These are phyloP conservation scores for Candida anglica DNA, from an alignment of 805 yeast species.

Conservation along the genomic window DNA sequence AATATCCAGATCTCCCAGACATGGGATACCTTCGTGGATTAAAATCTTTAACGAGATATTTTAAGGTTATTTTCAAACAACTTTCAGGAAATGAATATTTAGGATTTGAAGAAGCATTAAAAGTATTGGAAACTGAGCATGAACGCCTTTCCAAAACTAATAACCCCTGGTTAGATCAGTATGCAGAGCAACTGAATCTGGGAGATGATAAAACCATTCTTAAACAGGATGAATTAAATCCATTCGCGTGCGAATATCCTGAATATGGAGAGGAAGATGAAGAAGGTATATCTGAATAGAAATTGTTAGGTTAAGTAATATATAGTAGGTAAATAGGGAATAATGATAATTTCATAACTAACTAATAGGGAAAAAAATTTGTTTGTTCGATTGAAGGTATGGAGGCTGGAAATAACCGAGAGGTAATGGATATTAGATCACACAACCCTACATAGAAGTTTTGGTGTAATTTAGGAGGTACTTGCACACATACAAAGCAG, in stretches of 20 bases:
- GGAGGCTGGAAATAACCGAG: too few species aligned
- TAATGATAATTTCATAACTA: too few species aligned
- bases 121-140: slow-evolving; percentile 9
- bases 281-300: slow-evolving; percentile 18
- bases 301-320: too few species aligned
- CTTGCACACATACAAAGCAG: too few species aligned
- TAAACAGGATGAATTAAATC: slow-evolving; percentile 15
- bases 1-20: slow-evolving; percentile 61
- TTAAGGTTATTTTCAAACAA: slow-evolving; percentile 54
- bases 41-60: slow-evolving; percentile 63
- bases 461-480: too few species aligned
- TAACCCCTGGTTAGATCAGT: slow-evolving; percentile 16
- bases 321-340: too few species aligned
- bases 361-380: too few species aligned
- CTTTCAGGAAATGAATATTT: slow-evolving; percentile 42
- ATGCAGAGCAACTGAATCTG: slow-evolving; percentile 12
- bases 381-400: too few species aligned
- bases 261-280: slow-evolving; percentile 15
- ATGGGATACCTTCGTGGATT: slow-evolving; percentile 84
- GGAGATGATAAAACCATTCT: slow-evolving; percentile 5
- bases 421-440: too few species aligned
- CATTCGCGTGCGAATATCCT: slow-evolving; percentile 17
- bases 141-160: slow-evolving; percentile 8
- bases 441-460: too few species aligned
- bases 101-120: slow-evolving; percentile 14